These are phyloP conservation scores for Papiliotrema laurentii DNA, from an alignment of 1,284 basidiomycete genomes.

Conservation along the genomic window DNA sequence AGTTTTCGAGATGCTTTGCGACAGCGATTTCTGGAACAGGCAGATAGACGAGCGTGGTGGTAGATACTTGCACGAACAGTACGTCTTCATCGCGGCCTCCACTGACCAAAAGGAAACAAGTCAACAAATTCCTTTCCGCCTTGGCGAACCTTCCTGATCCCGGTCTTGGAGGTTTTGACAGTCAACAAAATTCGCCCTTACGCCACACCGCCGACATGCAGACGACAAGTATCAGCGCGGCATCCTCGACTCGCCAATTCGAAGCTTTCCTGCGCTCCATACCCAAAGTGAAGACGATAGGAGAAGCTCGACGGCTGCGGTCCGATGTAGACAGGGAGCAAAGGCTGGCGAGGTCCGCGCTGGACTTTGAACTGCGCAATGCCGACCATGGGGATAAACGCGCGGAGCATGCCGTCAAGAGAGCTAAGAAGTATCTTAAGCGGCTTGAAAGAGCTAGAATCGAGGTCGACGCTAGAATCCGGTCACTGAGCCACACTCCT, in stretches of 20 bases:
- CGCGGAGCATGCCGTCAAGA: constrained; percentile 10
- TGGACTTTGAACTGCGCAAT: too few species aligned
- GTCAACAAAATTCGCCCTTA: neutral
- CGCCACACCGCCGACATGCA: constrained; percentile 2
- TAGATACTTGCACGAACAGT: constrained; percentile 41
- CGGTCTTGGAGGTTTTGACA: constrained; percentile 4
- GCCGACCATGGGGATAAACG: constrained; percentile 6
- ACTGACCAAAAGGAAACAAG: constrained; percentile 46
- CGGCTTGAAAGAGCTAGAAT: constrained; percentile 81
- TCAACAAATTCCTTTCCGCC: constrained; percentile 53
- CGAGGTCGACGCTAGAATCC: constrained; percentile 78
- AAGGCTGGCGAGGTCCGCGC: constrained; percentile 55
- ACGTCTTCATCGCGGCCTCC: constrained; percentile 5
- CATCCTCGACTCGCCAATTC: constrained; percentile 61
- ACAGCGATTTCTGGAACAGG: constrained; percentile 95
- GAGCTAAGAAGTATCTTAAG: constrained; percentile 70
- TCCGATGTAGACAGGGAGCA: constrained; percentile 87
- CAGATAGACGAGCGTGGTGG: constrained; percentile 67
- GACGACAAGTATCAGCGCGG: constrained; percentile 25
- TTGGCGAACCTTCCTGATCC: constrained; percentile 41
- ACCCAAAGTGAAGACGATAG: constrained; percentile 67
- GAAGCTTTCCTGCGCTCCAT: constrained; percentile 85
- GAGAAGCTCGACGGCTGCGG: constrained; percentile 83
- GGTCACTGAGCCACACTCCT: constrained; percentile 60
- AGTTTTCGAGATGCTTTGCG: constrained; percentile 83